Evolutionary conservation across 2,329 filamentous ascomycete genomes (phyloP), one percentile per base, ranked within the genome.

Genomic region (Sclerotinia glacialis): DNA sequence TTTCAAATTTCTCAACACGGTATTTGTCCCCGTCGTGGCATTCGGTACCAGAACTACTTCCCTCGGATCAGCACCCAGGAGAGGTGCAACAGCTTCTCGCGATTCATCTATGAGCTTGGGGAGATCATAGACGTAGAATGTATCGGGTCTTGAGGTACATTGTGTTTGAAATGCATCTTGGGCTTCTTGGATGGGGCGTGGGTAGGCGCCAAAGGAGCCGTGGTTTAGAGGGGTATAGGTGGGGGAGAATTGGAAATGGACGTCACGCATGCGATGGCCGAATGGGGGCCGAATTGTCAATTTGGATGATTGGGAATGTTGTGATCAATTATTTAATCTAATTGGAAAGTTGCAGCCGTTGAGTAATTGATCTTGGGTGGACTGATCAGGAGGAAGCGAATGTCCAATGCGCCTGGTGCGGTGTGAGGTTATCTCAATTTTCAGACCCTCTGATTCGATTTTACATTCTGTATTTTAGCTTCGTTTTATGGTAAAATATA

Each of bases 141-240:
- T 77, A 77, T 97, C 92, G 0, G 93, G 91, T 0, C 81, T 82
- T 1, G 83, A 80, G 78, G 96, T 91, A 44, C 82, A 79, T 5
- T 80, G 79, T 69, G 87, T 83, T 78, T 96, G 92, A 44, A 83
- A 79, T 6, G 80, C 78, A 68, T 87, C 83, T 75, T 93, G 89
- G 52, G 80, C 81, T n/a, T 82, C 77, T 23, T 83, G 84, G 67
- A 97, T 82, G 28, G 79, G 73, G 8, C 77, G 79, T 1, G 93
- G 93, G 72, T 88, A 87, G 2, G 89, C 88, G 53, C 93, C 93
- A 75, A 91, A 97, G 1, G 92, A 95, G 61, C 91, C 89, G 37
- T 74, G 74, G 55, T 75, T 75, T 11, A 75, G 56, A 12, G 73
- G 72, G 3, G 69, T 71, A 65, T 71, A 74, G 4, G 67, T 55